phyloP scores from a whole-genome alignment of 768 basidiomycete genomes.

The Phaeotremella skinneri region DNA sequence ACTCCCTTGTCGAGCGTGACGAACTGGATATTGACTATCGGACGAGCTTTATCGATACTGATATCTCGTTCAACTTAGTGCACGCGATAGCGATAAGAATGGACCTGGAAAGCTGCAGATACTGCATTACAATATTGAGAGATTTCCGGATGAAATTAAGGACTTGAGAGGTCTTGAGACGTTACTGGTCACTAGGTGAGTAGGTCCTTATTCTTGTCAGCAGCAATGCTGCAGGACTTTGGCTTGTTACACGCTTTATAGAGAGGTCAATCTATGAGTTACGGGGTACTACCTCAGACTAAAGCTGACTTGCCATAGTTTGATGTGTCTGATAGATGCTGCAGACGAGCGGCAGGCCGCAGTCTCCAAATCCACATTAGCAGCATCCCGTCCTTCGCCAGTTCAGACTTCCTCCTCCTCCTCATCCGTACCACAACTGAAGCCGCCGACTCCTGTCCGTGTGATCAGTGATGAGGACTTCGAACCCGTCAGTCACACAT shows the following conservation, averaged over 20 bases:
- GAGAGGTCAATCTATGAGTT: background rate
- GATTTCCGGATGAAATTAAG: constrained; percentile 47
- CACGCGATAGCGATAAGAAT: constrained; percentile 35
- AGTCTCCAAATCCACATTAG: background rate
- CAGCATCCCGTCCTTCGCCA: background rate
- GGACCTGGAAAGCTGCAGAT: constrained; percentile 46
- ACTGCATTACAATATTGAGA: constrained; percentile 48
- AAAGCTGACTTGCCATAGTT: constrained; percentile 13
- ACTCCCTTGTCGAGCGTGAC: too few species aligned
- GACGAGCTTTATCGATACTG: background rate
- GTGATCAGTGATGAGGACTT: constrained; percentile 42
- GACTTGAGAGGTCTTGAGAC: constrained; percentile 46
- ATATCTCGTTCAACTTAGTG: constrained; percentile 24
- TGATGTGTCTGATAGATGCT: constrained; percentile 44
- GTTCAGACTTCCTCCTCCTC: background rate
- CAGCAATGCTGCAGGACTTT: background rate
- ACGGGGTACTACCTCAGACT: too few species aligned
- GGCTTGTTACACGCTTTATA: background rate
- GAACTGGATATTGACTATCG: background rate
- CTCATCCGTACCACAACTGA: background rate
- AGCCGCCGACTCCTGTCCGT: constrained; percentile 1
- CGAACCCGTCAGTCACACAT: constrained; percentile 31
- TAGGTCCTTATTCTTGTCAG: background rate
- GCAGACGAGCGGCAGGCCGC: constrained; percentile 26
- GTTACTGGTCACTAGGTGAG: constrained; percentile 34